Percentiles rank a stretch among this genome's conserved stretches.
phyloP scores from a whole-genome alignment of 192 early-diverging fungal genomes.

The Backusella tuberculispora region DNA sequence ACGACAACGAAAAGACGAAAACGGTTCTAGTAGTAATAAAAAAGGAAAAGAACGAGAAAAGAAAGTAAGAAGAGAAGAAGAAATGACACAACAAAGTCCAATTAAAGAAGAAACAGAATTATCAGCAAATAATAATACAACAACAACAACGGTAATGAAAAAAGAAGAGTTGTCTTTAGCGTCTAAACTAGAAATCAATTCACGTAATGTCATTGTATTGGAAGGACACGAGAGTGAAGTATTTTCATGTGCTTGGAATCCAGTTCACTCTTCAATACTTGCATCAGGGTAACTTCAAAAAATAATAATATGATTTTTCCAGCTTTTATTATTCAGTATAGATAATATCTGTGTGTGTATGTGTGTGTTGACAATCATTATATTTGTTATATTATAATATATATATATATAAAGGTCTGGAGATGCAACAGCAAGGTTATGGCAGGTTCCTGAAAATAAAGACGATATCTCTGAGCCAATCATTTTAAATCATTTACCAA shows the following conservation, averaged over 20 bases:
- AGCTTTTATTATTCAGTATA: background rate
- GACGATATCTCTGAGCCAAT: constrained; percentile 54
- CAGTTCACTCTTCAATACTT: constrained; percentile 59
- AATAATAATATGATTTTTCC: background rate
- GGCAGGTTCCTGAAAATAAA: constrained; percentile 68
- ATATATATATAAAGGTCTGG: constrained; percentile 52
- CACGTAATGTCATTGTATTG: constrained; percentile 58
- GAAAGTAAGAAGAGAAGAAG: constrained; percentile 43
- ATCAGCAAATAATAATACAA: background rate
- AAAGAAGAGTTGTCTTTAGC: background rate
- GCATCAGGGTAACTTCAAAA: constrained; percentile 70
- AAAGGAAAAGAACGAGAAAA: constrained; percentile 58
- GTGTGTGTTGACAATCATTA: background rate
- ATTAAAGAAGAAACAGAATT: constrained; percentile 10
- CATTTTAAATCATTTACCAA: constrained; percentile 59
- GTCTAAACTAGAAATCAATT: constrained; percentile 41
- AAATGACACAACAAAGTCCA: background rate
- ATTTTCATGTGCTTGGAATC: constrained; percentile 84
- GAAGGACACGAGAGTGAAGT: constrained; percentile 75
- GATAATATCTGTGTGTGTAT: too few relatives aligned
- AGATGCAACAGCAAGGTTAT: constrained; percentile 87
- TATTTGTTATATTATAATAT: background rate
- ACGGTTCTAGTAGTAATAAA: constrained; percentile 21
- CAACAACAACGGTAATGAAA: constrained; percentile 9
- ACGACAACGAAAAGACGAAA: constrained; percentile 53